Evolutionary conservation across 495 filamentous ascomycete genomes (phyloP), one percentile per base, ranked within the genome.

Genomic region (Xylaria flabelliformis): DNA sequence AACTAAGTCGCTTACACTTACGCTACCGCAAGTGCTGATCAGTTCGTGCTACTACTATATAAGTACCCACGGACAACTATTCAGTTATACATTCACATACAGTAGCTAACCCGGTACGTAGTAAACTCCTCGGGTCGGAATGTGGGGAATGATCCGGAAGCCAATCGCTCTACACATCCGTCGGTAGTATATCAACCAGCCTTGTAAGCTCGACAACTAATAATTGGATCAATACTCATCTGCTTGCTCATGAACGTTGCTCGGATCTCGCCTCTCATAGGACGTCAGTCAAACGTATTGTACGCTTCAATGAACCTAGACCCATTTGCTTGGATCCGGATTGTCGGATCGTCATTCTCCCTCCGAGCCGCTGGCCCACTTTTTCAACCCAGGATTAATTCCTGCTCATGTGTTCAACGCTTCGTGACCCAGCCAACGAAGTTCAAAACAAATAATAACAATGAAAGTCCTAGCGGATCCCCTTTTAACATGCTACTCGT

Each of bases 291-390:
- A 10, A 51, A 12, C 0, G n/a, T 21, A 51, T 3, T 26, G 29
- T 58, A 32, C 55, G n/a, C 26, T 39, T 19, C 32, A 39, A 61
- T 29, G 24, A 19, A 39, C 32, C 19, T 39, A 29, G n/a, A n/a
- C n/a, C n/a, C 17, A 5, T 44, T 44, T 17, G 39, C 61, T 64
- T 64, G 9, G 4, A 64, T 13, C 61, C 61, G n/a, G 61, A 64
- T 64, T 64, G 39, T 64, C 61, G 61, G 39, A 44, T 64, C 61
- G 61, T 64, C 17, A 32, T 10, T 26, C 26, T 67, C n/a, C 65
- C 50, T 26, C 46, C 48, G 65, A 67, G 50, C 65, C 56, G 68
- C 68, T 42, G 68, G 68, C 29, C 53, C 68, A 51, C 58, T 63
- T 64, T 50, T 70, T 53, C 21, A 39, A 7, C n/a, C 29, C 58